Base-by-base conservation (phyloP, 495 filamentous ascomycete genomes). In the Talaromyces borbonicus region DNA sequence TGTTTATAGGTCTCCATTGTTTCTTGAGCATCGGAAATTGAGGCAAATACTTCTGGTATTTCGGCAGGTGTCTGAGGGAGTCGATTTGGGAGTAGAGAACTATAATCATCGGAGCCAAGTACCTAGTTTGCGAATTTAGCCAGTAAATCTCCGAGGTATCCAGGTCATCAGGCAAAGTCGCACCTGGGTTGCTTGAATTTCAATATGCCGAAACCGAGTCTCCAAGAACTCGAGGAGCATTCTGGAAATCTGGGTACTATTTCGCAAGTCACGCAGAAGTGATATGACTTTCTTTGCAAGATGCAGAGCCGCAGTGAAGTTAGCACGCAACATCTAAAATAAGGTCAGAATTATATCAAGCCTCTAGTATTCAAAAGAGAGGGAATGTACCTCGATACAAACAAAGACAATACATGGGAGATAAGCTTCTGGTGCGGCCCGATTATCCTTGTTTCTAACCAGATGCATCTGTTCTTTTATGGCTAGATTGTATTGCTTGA, bases 401-500 rank as follows among this genome's bases (percentile, higher is more conserved):
- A 44, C 41, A 32, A 44, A 44, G 5, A 44, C 16, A 32, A 44
- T 23, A 8, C 41, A 44, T 12, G 41, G 26, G 3, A 44, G 5
- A 23, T 44, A 44, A 20, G 26, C 27, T 29, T 44, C 41, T 2
- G 24, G 16, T n/a, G 8, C 24, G 2, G 11, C 14, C n/a, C 11
- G 14, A 5, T 22, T 22, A 6, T 32, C 23, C 7, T 14, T 9
- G 9, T 11, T 41, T 1, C 11, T 18, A 12, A 11, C 24, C 5
- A 30, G 26, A 32, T 39, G 12, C 12, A 47, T 14, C 11, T 59
- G 36, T 8, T 52, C 32, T 16, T 56, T 55, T 41, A 75, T 77
- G 8, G 73, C 70, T 25, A 63, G 55, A 49, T 74, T 74, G 49
- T 77, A 77, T 45, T 75, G 73, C 32, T 55, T 56, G 8, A 77